Evolutionary conservation across 2,329 filamentous ascomycete species (phyloP).

Genomic region (Xylariaceae sp.): DNA sequence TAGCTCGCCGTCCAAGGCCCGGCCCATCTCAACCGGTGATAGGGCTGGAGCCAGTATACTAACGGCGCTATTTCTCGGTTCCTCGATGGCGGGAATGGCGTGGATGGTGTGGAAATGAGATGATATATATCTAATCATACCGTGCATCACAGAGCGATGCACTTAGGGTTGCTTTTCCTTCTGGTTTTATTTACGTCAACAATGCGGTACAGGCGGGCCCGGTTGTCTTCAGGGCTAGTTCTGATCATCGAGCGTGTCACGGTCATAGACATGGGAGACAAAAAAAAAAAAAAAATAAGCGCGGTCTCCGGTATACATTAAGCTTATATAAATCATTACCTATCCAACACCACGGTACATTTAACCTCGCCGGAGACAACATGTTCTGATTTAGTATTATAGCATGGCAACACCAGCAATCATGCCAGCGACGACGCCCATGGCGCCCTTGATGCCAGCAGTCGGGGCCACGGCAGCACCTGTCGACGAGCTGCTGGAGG

Average conservation of each 20-base stretch:
- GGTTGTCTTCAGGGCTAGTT: no score
- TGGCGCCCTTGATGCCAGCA: conserved; percentile 13
- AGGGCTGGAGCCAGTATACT: conserved; percentile 23
- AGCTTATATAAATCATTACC: no score
- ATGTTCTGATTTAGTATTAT: no score
- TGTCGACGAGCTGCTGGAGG: not conserved
- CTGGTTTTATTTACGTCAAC: no score
- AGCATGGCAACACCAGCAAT: conserved; percentile 17
- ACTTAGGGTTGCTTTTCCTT: no score
- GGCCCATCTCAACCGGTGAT: conserved; percentile 20
- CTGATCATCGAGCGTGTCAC: no score
- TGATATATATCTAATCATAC: not conserved
- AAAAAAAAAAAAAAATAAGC: no score
- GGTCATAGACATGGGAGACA: no score
- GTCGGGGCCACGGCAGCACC: conserved; percentile 13
- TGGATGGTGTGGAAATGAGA: not conserved
- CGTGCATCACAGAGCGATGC: not conserved
- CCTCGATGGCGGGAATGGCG: conserved; percentile 5
- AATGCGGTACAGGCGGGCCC: no score
- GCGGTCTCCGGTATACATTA: no score
- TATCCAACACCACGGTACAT: no score
- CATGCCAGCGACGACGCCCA: conserved; percentile 17
- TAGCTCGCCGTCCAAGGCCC: conserved; percentile 1
- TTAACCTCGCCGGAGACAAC: not conserved
- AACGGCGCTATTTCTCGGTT: conserved; percentile 16